These are phyloP conservation scores for Magnolia officinalis DNA, from an alignment of 164 flowering plant species.

Conservation along the genomic window DNA sequence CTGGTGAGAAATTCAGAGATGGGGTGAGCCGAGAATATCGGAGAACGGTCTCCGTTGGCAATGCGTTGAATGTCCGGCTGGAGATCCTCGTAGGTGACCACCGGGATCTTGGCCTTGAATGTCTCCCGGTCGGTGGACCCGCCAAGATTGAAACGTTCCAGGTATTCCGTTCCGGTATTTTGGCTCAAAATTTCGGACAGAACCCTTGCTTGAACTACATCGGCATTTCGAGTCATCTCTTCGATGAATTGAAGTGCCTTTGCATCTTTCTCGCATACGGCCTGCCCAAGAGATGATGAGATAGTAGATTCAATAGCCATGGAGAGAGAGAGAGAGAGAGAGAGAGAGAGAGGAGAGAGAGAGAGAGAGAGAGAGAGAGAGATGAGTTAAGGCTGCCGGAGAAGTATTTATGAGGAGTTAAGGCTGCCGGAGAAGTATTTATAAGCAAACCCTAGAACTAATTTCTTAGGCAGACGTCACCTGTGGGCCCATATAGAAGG, in stretches of 20 bases:
- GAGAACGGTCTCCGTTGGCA: slow-evolving; percentile 43
- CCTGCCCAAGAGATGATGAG: slow-evolving; percentile 19
- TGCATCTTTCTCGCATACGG: slow-evolving; percentile 31
- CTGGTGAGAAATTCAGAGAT: slow-evolving; percentile 46
- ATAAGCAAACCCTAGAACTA: not conserved
- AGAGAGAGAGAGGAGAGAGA: not conserved
- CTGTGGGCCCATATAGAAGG: not conserved
- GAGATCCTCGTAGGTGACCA: slow-evolving; percentile 39
- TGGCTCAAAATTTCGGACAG: slow-evolving; percentile 31
- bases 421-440: not conserved
- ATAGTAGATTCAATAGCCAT: slow-evolving; percentile 30
- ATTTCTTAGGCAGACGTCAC: not conserved
- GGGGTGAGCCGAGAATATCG: slow-evolving; percentile 36
- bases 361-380: not conserved
- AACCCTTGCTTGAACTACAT: slow-evolving; percentile 30
- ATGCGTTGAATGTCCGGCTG: slow-evolving; percentile 40
- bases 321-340: not conserved
- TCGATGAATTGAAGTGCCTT: slow-evolving; percentile 38
- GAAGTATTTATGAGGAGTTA: not conserved
- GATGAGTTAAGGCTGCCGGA: slow-evolving; percentile 4
- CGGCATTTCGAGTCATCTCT: slow-evolving; percentile 35
- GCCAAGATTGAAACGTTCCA: slow-evolving; percentile 15
- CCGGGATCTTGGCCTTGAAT: slow-evolving; percentile 34
- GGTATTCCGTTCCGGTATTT: slow-evolving; percentile 39
- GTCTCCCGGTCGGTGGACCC: slow-evolving; percentile 31